Evolutionary conservation across 2,329 filamentous ascomycete genomes (phyloP), one percentile per base, ranked within the genome.

Genomic region (Fusarium tricinctum): DNA sequence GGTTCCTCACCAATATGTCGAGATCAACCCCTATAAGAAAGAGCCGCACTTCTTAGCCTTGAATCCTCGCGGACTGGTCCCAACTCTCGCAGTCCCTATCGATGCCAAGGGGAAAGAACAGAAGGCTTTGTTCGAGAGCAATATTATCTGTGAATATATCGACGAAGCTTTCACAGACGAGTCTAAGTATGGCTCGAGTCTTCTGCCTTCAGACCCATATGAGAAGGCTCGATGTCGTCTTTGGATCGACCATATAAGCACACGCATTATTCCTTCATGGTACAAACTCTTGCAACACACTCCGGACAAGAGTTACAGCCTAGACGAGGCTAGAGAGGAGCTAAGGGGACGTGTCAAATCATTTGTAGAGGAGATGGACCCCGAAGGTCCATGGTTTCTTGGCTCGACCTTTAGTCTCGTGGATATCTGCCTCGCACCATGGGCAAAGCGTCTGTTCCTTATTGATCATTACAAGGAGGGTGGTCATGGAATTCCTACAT

Each of bases 21-120:
- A 92, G 81, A 89, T 93, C 61, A 93, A 94, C 77, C 92, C 92
- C 0, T 94, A 94, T 81, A 82, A 89, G 77, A 94, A 94, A 74
- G 88, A 87, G 1, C 78, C 86, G 5, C 88, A 86, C 2, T 89
- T 94, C 28, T 82, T 94, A 22, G 83, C 84, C 10, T 82, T 94
- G 66, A 95, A 95, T 74, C 92, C 92, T 0, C 86, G 91, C 14
- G 92, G 92, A 1, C 83, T 94, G 2, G 89, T 94, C 2, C 92
- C 92, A 0, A 93, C 91, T 0, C 82, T 94, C 2, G 84, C 79
- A 2, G 83, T 88, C 14, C 82, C 82, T 0, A 63, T 75, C 3
- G 75, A 72, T 23, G 63, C 51, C 1, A 59, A 70, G 4, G 77
- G 76, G 32, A 73, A 73, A 48, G 68, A 76, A 38, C 76, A 76